Base-by-base conservation (phyloP, 2,329 filamentous ascomycete genomes). In the Ustilaginoidea virens region DNA sequence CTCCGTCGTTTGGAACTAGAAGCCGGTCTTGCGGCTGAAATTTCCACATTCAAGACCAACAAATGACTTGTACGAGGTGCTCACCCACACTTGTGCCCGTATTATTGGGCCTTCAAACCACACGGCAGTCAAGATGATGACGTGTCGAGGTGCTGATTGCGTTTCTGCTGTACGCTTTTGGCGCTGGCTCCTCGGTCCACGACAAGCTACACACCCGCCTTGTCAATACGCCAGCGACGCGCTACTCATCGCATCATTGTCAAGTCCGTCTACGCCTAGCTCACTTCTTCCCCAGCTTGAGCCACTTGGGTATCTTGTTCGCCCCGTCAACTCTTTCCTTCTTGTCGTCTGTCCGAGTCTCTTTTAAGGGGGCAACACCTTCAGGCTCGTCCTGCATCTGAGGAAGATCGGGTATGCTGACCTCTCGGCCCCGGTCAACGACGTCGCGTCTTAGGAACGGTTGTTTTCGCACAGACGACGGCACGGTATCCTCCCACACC, bases 241-340 rank as follows among this genome's bases (percentile, higher is more conserved):
- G n/a, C n/a, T n/a, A n/a, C n/a, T n/a, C n/a, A n/a, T n/a, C n/a
- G n/a, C n/a, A n/a, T n/a, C n/a, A n/a, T n/a, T n/a, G n/a, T n/a
- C n/a, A n/a, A n/a, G n/a, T n/a, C n/a, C n/a, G n/a, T n/a, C n/a
- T n/a, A n/a, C n/a, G n/a, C n/a, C n/a, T n/a, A n/a, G n/a, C n/a
- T 37, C 31, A 80, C 57, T 82, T 85, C 65, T 80, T 85, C 6
- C 70, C 71, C 31, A 78, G 53, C 50, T 79, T 80, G 23, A 86
- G 52, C 69, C 80, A 82, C 49, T 80, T 83, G 13, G 78, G 77
- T 34, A 65, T 35, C 39, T 61, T 62, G 50, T 63, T 66, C 8
- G 41, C 47, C 30, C 53, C 48, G 23, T 55, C 53, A 8, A 48
- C 51, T 30, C 53, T 47, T 29, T 54, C 50, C 12, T 47, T 45